phyloP scores from a whole-genome alignment of 164 flowering plant species.

The Paratinospora sagittata region DNA sequence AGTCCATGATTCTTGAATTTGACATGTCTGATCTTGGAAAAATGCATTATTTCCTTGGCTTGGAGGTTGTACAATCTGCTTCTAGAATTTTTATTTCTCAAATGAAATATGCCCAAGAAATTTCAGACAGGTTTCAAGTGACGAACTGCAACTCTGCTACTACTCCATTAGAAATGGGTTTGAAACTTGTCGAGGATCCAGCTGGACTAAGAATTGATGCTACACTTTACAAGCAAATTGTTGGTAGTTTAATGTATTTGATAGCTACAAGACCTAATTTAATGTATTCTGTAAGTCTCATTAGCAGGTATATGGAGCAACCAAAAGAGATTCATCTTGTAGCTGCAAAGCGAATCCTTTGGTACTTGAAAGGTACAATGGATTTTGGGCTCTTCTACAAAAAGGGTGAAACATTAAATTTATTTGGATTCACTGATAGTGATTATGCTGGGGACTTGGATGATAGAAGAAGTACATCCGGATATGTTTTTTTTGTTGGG shows the following conservation, averaged over 20 bases:
- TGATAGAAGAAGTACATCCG: not conserved
- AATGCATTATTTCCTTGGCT: not conserved
- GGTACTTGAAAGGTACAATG: constrained; percentile 2
- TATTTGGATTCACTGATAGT: not conserved
- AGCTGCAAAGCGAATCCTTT: not conserved
- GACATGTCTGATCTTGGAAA: not conserved
- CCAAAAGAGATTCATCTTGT: not conserved
- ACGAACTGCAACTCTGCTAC: not conserved
- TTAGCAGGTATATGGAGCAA: not conserved
- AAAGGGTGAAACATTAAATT: not conserved
- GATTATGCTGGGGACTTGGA: constrained; percentile 2
- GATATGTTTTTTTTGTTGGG: not conserved
- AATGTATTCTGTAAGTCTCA: not conserved
- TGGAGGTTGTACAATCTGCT: not conserved
- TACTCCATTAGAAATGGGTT: no score
- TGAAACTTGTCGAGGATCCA: no score
- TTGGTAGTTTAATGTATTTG: not conserved
- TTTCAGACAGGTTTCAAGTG: not conserved
- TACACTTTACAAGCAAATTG: not conserved
- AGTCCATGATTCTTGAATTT: constrained; percentile 1
- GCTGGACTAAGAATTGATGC: not conserved
- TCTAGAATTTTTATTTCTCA: not conserved
- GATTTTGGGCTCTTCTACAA: not conserved
- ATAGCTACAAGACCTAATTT: not conserved
- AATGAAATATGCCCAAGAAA: not conserved